Conservation (phyloP, 352 stramenopile species). For the Phytopythium mirpurense region DNA sequence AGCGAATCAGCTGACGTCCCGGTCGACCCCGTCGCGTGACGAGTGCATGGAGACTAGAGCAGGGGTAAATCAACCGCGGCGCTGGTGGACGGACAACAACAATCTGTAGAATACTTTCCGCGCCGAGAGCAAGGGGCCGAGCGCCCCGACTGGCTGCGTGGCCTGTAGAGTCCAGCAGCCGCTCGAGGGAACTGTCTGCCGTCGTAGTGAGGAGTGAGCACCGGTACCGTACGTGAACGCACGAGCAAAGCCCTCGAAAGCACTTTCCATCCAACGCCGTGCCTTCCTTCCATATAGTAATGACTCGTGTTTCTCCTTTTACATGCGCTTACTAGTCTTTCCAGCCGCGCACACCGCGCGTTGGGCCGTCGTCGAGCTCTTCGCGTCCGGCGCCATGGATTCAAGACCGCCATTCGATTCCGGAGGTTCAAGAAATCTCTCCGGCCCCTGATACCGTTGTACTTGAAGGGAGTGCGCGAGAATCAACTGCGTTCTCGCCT, state of each 20-base stretch:
- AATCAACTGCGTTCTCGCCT: too few relatives aligned
- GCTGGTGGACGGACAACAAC: neutral
- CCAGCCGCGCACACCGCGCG: too few relatives aligned
- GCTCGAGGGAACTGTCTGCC: too few relatives aligned
- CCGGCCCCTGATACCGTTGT: too few relatives aligned
- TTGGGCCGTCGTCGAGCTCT: conserved; percentile 6
- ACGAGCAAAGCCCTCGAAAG: too few relatives aligned
- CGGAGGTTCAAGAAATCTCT: too few relatives aligned
- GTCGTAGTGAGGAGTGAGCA: too few relatives aligned
- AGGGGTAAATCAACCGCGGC: conserved; percentile 1
- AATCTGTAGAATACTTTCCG: neutral
- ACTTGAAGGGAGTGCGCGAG: too few relatives aligned
- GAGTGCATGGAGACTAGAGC: neutral
- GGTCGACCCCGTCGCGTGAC: neutral
- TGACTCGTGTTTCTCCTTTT: neutral
- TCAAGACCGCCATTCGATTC: too few relatives aligned
- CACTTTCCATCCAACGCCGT: too few relatives aligned
- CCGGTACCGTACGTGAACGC: too few relatives aligned
- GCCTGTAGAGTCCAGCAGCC: neutral
- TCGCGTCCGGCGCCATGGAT: conserved; percentile 2
- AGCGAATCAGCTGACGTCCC: neutral
- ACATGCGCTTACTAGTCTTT: neutral
- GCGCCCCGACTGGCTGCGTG: neutral
- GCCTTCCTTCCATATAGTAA: too few relatives aligned
- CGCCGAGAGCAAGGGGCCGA: neutral